Conservation (phyloP, 1,284 basidiomycete genomes). For the Xerocomus nothofagi region DNA sequence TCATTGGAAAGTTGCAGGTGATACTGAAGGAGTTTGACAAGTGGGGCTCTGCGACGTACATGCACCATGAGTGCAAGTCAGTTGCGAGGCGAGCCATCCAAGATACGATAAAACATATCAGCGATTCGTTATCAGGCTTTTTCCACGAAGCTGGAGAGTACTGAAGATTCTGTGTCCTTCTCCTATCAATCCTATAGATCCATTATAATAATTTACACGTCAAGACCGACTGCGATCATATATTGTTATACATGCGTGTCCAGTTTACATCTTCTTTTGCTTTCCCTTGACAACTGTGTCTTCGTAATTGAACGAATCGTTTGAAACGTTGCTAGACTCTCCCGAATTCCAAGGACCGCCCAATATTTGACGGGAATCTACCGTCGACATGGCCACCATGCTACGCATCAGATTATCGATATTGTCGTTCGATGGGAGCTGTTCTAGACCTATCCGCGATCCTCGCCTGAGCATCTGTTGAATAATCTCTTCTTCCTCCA, state of each 20-base stretch:
- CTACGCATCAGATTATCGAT: conserved; percentile 64
- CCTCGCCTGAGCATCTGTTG: conserved; percentile 59
- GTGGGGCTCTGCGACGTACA: conserved; percentile 67
- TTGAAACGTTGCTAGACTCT: conserved; percentile 5
- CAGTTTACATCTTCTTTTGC: conserved; percentile 18
- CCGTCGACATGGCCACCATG: conserved; percentile 49
- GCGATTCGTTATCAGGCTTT: conserved; percentile 58
- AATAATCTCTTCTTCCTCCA: conserved; percentile 68
- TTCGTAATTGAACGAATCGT: conserved; percentile 26
- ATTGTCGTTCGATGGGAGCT: conserved; percentile 52
- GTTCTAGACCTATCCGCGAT: conserved; percentile 52
- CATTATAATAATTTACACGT: neutral
- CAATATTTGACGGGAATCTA: conserved; percentile 12
- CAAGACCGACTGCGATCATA: neutral
- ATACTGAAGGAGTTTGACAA: conserved; percentile 63
- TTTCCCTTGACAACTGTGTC: conserved; percentile 32
- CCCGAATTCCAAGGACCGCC: conserved; percentile 36
- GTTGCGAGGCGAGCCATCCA: conserved; percentile 53
- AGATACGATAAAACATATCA: conserved; percentile 53
- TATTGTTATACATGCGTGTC: neutral
- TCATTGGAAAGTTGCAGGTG: conserved; percentile 57
- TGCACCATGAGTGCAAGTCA: conserved; percentile 68
- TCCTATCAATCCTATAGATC: neutral
- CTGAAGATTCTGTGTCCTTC: conserved; percentile 3
- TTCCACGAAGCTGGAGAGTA: conserved; percentile 45